These are phyloP conservation scores for Nicotiana benthamiana DNA, from an alignment of 257 asterid genomes.

Conservation along the genomic window DNA sequence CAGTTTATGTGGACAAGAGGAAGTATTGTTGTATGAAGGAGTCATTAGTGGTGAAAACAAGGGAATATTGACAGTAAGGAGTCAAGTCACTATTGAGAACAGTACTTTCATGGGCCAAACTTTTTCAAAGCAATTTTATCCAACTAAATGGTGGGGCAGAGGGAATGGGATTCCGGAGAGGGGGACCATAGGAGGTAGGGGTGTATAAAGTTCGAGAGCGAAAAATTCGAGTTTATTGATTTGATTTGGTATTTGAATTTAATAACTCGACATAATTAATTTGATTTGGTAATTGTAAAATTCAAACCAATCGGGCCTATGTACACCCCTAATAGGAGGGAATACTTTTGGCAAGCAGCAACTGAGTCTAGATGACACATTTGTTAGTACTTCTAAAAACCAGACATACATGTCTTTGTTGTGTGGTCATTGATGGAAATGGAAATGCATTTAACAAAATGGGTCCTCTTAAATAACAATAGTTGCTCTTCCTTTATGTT, in stretches of 20 bases:
- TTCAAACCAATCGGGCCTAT: too few species aligned
- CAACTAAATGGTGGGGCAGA: constrained; percentile 32
- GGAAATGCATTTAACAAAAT: constrained; percentile 19
- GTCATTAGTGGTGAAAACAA: not conserved
- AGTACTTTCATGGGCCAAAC: constrained; percentile 19
- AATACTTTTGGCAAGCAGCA: constrained; percentile 12
- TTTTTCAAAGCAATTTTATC: constrained; percentile 9
- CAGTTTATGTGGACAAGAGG: too few species aligned
- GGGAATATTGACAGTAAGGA: not conserved
- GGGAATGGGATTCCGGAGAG: constrained; percentile 13
- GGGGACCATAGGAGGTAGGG: constrained; percentile 66
- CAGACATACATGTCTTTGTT: constrained; percentile 36
- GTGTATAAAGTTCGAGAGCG: too few species aligned
- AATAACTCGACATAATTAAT: too few species aligned
- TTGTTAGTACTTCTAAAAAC: constrained; percentile 27
- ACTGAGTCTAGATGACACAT: constrained; percentile 27
- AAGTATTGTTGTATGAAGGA: not conserved
- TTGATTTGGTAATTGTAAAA: too few species aligned
- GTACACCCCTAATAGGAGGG: constrained; percentile 1
- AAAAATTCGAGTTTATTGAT: too few species aligned
- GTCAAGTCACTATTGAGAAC: not conserved
- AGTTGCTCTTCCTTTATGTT: constrained; percentile 11
- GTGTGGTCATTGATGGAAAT: constrained; percentile 20
- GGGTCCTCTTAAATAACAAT: constrained; percentile 42
- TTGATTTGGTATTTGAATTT: too few species aligned